phyloP scores from a whole-genome alignment of 148 eudicot genomes.

The Amaranthus hypochondriacus region DNA sequence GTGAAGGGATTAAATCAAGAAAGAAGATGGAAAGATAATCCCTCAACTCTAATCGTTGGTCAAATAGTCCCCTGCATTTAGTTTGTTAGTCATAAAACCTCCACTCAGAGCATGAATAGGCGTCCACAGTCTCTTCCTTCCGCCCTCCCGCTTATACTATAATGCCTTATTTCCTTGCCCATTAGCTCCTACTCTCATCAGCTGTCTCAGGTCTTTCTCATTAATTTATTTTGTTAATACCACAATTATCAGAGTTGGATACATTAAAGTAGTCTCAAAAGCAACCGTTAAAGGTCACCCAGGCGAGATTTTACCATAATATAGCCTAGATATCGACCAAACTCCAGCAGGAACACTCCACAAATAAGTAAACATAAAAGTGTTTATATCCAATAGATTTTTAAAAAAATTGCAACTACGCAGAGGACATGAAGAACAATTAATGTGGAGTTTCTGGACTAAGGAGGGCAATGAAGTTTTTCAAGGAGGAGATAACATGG shows the following conservation, averaged over 20 bases:
- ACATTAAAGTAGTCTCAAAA: background rate
- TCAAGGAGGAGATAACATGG: too few relatives aligned
- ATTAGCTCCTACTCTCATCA: background rate
- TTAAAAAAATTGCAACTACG: background rate
- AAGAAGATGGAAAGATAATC: background rate
- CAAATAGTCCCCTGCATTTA: too few relatives aligned
- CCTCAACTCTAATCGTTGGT: background rate
- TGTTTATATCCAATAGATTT: background rate
- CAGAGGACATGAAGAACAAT: background rate
- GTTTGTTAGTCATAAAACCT: background rate
- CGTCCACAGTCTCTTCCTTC: too few relatives aligned
- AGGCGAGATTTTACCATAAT: background rate
- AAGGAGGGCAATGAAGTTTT: too few relatives aligned
- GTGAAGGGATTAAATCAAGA: too few relatives aligned
- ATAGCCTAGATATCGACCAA: background rate
- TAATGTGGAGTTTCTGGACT: background rate
- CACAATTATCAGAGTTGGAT: background rate
- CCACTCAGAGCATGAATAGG: background rate
- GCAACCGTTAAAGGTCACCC: background rate
- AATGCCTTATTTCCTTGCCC: background rate
- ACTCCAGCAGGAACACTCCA: background rate
- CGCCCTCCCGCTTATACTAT: background rate
- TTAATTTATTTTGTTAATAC: background rate
- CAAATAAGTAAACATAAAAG: background rate
- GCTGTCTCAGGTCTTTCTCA: too few relatives aligned